Conservation (phyloP, 2,329 filamentous ascomycete genomes). For the Cercospora sp. region DNA sequence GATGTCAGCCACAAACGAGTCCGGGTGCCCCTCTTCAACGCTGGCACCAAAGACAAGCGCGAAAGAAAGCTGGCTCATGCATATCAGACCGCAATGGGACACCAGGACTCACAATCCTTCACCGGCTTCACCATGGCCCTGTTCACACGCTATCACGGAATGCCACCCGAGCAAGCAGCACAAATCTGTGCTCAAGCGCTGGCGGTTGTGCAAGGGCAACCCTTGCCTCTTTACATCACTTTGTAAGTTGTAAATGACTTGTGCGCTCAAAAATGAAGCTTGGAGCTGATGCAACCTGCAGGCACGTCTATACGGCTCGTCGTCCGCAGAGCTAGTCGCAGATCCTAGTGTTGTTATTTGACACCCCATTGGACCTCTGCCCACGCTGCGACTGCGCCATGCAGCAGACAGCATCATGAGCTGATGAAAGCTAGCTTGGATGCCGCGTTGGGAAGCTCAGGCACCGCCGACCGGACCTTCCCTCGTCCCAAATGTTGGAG, state of each 20-base stretch:
- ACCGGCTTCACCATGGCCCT: slow-evolving; percentile 35
- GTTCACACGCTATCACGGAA: slow-evolving; percentile 65
- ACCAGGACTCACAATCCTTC: slow-evolving; percentile 29
- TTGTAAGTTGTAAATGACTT: slow-evolving; percentile 61
- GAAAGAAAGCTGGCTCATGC: slow-evolving; percentile 72
- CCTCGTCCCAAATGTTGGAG: background rate
- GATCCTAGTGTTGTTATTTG: background rate
- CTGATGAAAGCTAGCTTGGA: background rate
- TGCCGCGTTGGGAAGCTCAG: background rate
- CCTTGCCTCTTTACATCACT: slow-evolving; percentile 60
- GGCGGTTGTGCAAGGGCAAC: slow-evolving; percentile 22
- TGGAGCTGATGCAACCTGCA: slow-evolving; percentile 30
- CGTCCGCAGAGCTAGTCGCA: slow-evolving; percentile 38
- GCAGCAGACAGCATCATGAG: background rate
- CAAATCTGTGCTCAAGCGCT: slow-evolving; percentile 64
- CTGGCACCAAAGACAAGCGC: slow-evolving; percentile 65
- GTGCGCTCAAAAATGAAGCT: background rate
- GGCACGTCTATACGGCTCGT: slow-evolving; percentile 52
- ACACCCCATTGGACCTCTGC: background rate
- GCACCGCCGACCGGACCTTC: background rate
- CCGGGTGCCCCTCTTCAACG: slow-evolving; percentile 63
- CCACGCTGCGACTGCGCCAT: background rate
- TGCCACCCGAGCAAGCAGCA: slow-evolving; percentile 60
- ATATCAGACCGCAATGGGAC: slow-evolving; percentile 75
- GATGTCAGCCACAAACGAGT: slow-evolving; percentile 67